phyloP scores from a whole-genome alignment of 2,329 filamentous ascomycete genomes.

The Cladosporium austrohemisphaericum region DNA sequence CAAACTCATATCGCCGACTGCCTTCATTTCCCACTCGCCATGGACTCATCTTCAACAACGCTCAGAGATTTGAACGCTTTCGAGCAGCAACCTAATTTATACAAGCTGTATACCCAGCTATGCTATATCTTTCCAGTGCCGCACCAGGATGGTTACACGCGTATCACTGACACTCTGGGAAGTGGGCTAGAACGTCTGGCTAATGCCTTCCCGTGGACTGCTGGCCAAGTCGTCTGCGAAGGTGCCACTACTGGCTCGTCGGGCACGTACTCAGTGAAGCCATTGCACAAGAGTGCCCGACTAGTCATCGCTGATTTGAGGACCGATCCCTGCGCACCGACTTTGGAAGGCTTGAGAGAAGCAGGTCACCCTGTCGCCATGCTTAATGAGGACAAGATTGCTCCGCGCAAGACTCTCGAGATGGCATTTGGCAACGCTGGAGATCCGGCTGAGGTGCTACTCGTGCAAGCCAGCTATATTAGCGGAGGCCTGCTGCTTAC shows the following conservation, averaged over 20 bases:
- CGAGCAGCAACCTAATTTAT: conserved; percentile 38
- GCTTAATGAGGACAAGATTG: conserved; percentile 46
- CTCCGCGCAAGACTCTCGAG: conserved; percentile 41
- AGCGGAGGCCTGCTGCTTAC: conserved; percentile 49
- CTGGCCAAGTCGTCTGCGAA: conserved; percentile 43
- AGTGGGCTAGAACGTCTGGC: conserved; percentile 40
- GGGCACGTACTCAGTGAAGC: conserved; percentile 41
- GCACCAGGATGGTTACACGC: conserved; percentile 21
- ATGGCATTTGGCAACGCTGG: conserved; percentile 22
- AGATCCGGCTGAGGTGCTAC: conserved; percentile 37
- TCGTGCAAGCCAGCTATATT: conserved; percentile 50
- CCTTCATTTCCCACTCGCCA: no score
- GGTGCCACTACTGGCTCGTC: conserved; percentile 26
- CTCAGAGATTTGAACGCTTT: conserved; percentile 37
- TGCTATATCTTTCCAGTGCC: conserved; percentile 38
- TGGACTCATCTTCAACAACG: neutral
- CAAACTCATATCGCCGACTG: no score
- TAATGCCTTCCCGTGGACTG: conserved; percentile 45
- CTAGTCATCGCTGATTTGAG: conserved; percentile 45
- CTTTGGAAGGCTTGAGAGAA: conserved; percentile 37
- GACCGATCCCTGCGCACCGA: conserved; percentile 34
- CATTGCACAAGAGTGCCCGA: conserved; percentile 30
- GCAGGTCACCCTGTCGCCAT: conserved; percentile 46
- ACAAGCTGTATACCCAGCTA: conserved; percentile 47
- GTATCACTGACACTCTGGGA: conserved; percentile 32